These are phyloP conservation scores for Colletotrichum australisinense DNA, from an alignment of 2,329 filamentous ascomycete species.

Conservation along the genomic window DNA sequence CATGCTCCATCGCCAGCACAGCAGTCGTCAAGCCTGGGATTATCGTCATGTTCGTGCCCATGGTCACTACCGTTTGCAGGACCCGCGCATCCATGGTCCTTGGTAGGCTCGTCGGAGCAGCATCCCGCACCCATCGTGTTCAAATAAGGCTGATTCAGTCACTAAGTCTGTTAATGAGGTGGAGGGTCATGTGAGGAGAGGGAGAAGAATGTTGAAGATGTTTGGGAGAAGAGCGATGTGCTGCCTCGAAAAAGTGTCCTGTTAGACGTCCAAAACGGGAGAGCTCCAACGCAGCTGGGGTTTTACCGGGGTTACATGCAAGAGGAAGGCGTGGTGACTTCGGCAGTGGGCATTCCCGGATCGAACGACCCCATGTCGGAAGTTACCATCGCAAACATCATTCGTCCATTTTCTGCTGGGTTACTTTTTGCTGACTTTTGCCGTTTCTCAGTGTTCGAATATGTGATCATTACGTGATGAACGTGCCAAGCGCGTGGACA, in stretches of 20 bases:
- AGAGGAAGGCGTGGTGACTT: background rate
- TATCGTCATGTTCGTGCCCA: constrained; percentile 8
- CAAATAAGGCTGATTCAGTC: background rate
- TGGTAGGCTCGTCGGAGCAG: constrained; percentile 32
- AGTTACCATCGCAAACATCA: background rate
- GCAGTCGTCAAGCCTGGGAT: background rate
- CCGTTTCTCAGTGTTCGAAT: background rate
- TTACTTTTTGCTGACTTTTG: background rate
- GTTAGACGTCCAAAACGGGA: background rate
- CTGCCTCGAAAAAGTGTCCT: background rate
- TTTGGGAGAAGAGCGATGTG: background rate
- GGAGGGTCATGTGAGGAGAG: background rate
- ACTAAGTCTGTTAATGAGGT: background rate
- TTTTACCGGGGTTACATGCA: constrained; percentile 13
- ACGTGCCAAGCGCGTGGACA: background rate
- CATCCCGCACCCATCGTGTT: constrained; percentile 35
- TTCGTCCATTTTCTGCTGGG: background rate
- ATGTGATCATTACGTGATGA: background rate
- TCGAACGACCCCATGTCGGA: constrained; percentile 11
- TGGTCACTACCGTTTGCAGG: constrained; percentile 1
- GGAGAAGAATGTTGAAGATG: background rate
- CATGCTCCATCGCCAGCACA: constrained; percentile 15
- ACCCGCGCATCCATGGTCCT: constrained; percentile 7
- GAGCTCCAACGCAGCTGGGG: background rate
- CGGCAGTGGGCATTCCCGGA: constrained; percentile 5